These are phyloP conservation scores for Alternaria sp. DNA, from an alignment of 2,329 filamentous ascomycete species.

Conservation along the genomic window DNA sequence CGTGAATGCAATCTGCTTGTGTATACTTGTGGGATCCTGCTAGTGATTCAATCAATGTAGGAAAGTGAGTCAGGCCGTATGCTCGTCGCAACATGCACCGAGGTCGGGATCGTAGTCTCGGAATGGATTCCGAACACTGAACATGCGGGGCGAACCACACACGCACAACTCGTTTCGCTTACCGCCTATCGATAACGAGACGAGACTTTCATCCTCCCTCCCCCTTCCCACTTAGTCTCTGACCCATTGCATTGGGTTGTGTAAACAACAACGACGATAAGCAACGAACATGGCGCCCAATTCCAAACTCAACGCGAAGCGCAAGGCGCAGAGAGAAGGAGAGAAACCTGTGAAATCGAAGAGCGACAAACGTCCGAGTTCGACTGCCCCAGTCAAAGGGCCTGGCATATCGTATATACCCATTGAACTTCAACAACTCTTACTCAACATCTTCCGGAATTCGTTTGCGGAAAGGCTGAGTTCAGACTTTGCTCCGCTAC, in stretches of 20 bases:
- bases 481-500: conserved; percentile 61
- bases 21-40: rapidly evolving
- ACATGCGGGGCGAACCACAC: conserved; percentile 1
- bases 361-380: neutral
- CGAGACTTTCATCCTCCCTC: conserved; percentile 14
- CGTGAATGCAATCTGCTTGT: no score
- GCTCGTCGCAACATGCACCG: neutral
- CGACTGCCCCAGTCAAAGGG: conserved; percentile 8
- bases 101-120: conserved; percentile 11
- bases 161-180: conserved; percentile 11
- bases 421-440: conserved; percentile 68
- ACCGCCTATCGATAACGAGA: conserved; percentile 19
- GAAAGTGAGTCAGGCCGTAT: neutral
- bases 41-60: neutral
- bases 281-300: conserved; percentile 18
- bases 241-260: neutral
- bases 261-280: neutral
- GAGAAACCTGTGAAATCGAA: conserved; percentile 18
- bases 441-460: conserved; percentile 76
- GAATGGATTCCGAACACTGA: conserved; percentile 18
- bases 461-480: conserved; percentile 61
- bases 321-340: conserved; percentile 20
- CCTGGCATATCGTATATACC: conserved; percentile 49
- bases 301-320: conserved; percentile 25
- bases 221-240: neutral